Conservation (phyloP, 257 asterid genomes). For the Plantago elongata region DNA sequence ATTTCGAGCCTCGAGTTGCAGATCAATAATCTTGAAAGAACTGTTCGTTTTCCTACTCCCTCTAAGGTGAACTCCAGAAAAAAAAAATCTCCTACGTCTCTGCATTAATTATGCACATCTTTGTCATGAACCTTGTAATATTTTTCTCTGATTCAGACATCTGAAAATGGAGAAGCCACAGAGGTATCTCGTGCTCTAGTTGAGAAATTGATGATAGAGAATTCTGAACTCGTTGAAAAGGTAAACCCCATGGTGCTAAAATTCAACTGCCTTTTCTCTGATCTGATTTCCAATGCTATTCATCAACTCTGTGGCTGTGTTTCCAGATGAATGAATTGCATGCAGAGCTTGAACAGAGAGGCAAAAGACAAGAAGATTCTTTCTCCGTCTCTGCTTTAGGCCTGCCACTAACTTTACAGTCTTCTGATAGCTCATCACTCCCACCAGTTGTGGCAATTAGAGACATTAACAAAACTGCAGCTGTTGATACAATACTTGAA, state of each 20-base stretch:
- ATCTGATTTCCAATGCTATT: background rate
- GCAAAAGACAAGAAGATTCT: conserved; percentile 25
- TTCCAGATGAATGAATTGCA: conserved; percentile 56
- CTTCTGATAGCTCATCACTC: conserved; percentile 23
- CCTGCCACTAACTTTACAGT: conserved; percentile 28
- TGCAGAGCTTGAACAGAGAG: conserved; percentile 43
- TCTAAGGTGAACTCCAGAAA: conserved; percentile 23
- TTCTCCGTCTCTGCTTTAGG: conserved; percentile 22
- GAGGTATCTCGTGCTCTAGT: conserved; percentile 45
- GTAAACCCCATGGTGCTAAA: conserved; percentile 26
- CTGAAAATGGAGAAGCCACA: conserved; percentile 40
- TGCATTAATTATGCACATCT: background rate
- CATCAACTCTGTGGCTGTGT: no score
- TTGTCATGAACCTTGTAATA: conserved; percentile 10
- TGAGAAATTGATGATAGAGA: conserved; percentile 47
- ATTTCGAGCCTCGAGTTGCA: conserved; percentile 48
- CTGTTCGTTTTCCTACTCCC: conserved; percentile 26
- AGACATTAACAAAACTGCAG: conserved; percentile 17
- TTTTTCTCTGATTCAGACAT: conserved; percentile 38
- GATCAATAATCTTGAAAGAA: conserved; percentile 44
- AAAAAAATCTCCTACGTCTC: conserved; percentile 29
- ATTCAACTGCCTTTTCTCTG: background rate
- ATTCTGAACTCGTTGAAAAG: conserved; percentile 57
- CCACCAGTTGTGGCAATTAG: conserved; percentile 24
- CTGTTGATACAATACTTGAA: conserved; percentile 30